Evolutionary conservation across 2,329 filamentous ascomycete genomes (phyloP).

Genomic region (Epichloe sibirici): DNA sequence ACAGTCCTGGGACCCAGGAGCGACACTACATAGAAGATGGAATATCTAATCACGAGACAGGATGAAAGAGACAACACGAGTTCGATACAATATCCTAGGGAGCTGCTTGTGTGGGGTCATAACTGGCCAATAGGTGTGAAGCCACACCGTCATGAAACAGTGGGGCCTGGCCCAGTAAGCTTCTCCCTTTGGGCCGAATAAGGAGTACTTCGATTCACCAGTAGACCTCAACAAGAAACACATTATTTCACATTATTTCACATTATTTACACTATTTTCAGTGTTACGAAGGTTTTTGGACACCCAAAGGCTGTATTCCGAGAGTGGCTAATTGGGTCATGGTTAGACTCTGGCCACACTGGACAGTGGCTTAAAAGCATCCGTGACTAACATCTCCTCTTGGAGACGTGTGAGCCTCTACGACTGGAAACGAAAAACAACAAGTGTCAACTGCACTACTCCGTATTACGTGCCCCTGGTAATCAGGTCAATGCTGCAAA

Average conservation of each 20-base stretch:
- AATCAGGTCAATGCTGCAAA: neutral
- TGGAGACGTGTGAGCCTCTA: neutral
- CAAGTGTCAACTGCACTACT: neutral
- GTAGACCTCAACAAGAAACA: neutral
- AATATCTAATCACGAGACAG: neutral
- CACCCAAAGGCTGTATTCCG: no score
- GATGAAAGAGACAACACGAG: conserved; percentile 1
- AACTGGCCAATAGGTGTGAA: conserved; percentile 2
- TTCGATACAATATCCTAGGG: neutral
- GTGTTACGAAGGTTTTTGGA: neutral
- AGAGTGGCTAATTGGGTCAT: no score
- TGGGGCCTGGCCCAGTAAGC: conserved; percentile 6
- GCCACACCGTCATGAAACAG: neutral
- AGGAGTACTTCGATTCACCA: neutral
- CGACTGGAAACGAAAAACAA: neutral
- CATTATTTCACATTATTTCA: neutral
- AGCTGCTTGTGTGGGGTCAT: neutral
- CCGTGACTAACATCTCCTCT: neutral
- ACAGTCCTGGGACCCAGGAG: conserved; percentile 7
- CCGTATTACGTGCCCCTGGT: no score
- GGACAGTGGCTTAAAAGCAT: neutral
- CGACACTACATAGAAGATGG: neutral
- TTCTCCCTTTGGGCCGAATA: neutral
- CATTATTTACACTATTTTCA: no score
- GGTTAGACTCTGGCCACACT: no score